A percentile compares a stretch with the other conserved stretches of the same genome.
phyloP scores from a whole-genome alignment of 2,329 filamentous ascomycete species.

The Graphium sp. region DNA sequence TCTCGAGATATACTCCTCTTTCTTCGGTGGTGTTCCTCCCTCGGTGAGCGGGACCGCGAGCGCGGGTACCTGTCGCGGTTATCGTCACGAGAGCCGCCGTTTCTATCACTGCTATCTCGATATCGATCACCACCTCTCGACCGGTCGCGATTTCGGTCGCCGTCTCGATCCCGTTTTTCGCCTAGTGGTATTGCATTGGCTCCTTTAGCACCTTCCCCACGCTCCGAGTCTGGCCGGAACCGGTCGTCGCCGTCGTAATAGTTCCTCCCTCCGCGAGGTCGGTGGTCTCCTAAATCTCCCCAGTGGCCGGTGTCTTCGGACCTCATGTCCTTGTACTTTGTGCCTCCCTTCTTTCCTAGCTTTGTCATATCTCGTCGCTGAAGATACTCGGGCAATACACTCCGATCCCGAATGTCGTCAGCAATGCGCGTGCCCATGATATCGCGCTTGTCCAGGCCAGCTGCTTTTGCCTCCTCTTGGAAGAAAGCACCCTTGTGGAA shows the following conservation, averaged over 20 bases:
- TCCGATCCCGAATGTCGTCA: slow-evolving; percentile 70
- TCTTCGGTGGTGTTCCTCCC: slow-evolving; percentile 26
- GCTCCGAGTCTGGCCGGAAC: slow-evolving; percentile 47
- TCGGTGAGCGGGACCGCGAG: slow-evolving; percentile 37
- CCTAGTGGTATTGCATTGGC: slow-evolving; percentile 58
- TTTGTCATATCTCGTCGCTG: slow-evolving; percentile 89
- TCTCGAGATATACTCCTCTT: slow-evolving; percentile 42
- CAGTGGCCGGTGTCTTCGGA: slow-evolving; percentile 83
- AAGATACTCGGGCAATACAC: slow-evolving; percentile 76
- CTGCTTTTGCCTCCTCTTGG: slow-evolving; percentile 59
- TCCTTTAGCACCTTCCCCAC: slow-evolving; percentile 33
- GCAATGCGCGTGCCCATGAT: slow-evolving; percentile 71
- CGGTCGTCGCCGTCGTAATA: slow-evolving; percentile 35
- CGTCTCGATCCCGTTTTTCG: slow-evolving; percentile 25
- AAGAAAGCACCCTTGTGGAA: slow-evolving; percentile 96
- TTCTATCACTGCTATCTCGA: slow-evolving; percentile 13
- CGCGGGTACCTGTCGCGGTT: slow-evolving; percentile 16
- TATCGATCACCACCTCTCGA: slow-evolving; percentile 15
- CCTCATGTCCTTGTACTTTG: slow-evolving; percentile 77
- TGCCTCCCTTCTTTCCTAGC: slow-evolving; percentile 79
- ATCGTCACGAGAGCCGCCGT: slow-evolving; percentile 5
- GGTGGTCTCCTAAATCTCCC: slow-evolving; percentile 42
- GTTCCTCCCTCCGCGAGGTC: slow-evolving; percentile 12
- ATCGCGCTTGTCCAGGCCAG: slow-evolving; percentile 64
- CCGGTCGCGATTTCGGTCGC: slow-evolving; percentile 12